Evolutionary conservation across 805 yeast species (phyloP).

Genomic region (Nakazawaea ambrosiae): DNA sequence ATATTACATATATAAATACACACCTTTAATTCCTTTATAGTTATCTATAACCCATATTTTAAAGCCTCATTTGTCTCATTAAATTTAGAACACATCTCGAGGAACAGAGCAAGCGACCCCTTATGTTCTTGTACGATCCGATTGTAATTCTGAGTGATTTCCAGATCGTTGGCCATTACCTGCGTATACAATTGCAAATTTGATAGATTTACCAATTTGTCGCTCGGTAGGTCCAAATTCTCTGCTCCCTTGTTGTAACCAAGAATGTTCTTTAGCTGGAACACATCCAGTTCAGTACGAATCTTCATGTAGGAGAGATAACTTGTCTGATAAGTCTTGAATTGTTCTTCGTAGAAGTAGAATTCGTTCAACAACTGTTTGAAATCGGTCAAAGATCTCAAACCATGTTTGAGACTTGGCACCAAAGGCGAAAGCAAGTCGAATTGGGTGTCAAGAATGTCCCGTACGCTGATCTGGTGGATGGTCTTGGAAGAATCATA

Average conservation of each 20-base stretch:
- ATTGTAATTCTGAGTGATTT: not conserved
- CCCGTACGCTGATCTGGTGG: not conserved
- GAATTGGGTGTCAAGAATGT: slow-evolving; percentile 1
- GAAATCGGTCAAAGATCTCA: not conserved
- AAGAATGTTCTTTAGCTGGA: slow-evolving; percentile 5
- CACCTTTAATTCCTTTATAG: not conserved
- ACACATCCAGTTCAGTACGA: slow-evolving; percentile 3
- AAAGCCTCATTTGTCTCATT: too few relatives aligned
- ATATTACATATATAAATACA: not conserved
- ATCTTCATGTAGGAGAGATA: slow-evolving; percentile 1
- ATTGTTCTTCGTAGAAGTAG: slow-evolving; percentile 6
- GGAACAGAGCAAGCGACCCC: not conserved
- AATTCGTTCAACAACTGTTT: slow-evolving; percentile 1
- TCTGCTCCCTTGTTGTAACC: slow-evolving; percentile 5
- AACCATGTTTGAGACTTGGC: not conserved
- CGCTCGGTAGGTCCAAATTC: not conserved
- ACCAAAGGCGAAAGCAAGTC: slow-evolving; percentile 1
- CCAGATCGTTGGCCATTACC: not conserved
- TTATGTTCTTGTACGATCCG: not conserved
- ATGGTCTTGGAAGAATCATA: slow-evolving; percentile 1
- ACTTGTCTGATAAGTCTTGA: slow-evolving; percentile 4
- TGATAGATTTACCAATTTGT: not conserved
- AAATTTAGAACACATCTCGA: not conserved
- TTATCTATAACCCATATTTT: too few relatives aligned
- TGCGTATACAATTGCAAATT: slow-evolving; percentile 2